Conservation (phyloP, 75 land plant genomes). For the Cunninghamia lanceolata region DNA sequence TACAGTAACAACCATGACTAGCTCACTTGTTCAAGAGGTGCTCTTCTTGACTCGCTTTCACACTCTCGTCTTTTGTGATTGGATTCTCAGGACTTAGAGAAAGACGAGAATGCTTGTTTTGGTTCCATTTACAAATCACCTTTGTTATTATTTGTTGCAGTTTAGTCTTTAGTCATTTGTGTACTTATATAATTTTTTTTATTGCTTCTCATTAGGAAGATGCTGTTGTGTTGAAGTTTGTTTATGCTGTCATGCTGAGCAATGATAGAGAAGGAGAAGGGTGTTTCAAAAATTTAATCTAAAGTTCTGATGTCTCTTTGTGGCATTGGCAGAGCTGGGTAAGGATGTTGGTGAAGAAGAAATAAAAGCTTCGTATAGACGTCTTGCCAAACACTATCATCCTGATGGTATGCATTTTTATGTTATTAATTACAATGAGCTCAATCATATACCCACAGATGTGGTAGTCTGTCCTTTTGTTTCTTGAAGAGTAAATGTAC, state of each 20-base stretch:
- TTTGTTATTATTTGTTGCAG: neutral
- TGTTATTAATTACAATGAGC: neutral
- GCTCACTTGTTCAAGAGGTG: neutral
- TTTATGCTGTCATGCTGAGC: neutral
- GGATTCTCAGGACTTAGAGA: neutral
- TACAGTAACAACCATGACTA: neutral
- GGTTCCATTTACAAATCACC: neutral
- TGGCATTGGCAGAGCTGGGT: conserved; percentile 60
- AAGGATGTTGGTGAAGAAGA: conserved; percentile 82
- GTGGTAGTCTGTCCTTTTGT: neutral
- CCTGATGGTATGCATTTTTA: conserved; percentile 77
- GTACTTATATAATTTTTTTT: neutral
- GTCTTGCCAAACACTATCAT: conserved; percentile 90
- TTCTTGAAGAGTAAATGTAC: neutral
- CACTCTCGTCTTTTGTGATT: neutral
- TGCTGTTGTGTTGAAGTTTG: neutral
- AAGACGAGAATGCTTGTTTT: neutral
- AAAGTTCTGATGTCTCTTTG: neutral
- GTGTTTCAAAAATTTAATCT: neutral
- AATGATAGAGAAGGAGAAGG: neutral
- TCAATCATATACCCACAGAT: neutral
- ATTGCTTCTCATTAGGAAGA: neutral
- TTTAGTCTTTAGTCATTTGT: neutral
- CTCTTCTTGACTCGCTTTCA: neutral
- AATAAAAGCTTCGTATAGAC: conserved; percentile 80